A percentile compares a stretch with the other conserved stretches of the same genome.
Conservation (phyloP, 179 eudicot species). For the Beta corolliflora region DNA sequence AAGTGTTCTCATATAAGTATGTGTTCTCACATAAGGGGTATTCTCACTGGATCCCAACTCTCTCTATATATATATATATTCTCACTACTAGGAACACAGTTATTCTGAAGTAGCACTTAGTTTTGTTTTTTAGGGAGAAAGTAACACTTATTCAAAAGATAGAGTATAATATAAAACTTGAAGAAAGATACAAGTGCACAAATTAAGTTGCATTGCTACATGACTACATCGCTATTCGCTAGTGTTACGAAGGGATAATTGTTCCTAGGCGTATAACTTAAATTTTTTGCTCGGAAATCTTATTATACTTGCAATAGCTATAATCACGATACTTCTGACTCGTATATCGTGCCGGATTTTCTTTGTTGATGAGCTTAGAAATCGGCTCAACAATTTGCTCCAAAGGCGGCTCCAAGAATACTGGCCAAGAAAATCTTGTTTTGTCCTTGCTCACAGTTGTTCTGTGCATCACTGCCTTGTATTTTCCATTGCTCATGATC, state of each 20-base stretch:
- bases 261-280: background rate
- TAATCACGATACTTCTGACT: slow-evolving; percentile 64
- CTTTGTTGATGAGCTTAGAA: slow-evolving; percentile 41
- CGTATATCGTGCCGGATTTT: slow-evolving; percentile 56
- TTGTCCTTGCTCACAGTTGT: slow-evolving; percentile 62
- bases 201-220: background rate
- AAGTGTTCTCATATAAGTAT: too few relatives aligned
- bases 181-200: background rate
- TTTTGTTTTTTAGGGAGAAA: too few relatives aligned
- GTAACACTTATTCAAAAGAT: background rate
- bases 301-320: slow-evolving; percentile 59
- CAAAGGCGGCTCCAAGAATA: slow-evolving; percentile 66
- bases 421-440: slow-evolving; percentile 78
- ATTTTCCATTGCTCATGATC: slow-evolving; percentile 73
- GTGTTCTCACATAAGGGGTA: too few relatives aligned
- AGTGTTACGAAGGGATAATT: background rate
- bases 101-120: background rate
- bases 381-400: slow-evolving; percentile 54
- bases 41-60: too few relatives aligned
- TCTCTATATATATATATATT: too few relatives aligned
- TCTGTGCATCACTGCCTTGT: slow-evolving; percentile 62
- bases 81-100: background rate
- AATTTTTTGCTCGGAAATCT: slow-evolving; percentile 49
- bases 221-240: background rate
- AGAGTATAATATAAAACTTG: background rate